Evolutionary conservation across 1,284 basidiomycete species (phyloP).

Genomic region (Cutaneotrichosporon sp.): DNA sequence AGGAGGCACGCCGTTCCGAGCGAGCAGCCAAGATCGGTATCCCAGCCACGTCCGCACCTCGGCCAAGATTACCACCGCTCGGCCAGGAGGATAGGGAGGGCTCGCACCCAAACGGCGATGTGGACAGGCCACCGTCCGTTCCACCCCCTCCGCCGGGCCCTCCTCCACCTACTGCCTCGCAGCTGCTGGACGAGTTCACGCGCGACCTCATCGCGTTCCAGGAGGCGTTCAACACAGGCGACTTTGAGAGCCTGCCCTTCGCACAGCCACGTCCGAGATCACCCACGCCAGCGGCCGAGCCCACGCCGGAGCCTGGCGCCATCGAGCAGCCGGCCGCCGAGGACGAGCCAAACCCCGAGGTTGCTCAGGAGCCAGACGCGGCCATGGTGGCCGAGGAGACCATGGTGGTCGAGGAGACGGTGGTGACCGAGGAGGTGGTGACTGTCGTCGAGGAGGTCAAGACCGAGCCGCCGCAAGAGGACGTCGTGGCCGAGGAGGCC

Average conservation of each 20-base stretch:
- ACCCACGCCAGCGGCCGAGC: constrained; percentile 4
- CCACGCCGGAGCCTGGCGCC: not conserved
- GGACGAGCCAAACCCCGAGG: not conserved
- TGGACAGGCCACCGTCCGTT: constrained; percentile 1
- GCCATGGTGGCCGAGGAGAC: not conserved
- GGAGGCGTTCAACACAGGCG: constrained; percentile 71
- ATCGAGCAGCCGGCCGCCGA: not conserved
- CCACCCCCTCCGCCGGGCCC: constrained; percentile 2
- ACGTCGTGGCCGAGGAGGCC: not conserved
- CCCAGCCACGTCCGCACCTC: constrained; percentile 15
- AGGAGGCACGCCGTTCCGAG: constrained; percentile 69
- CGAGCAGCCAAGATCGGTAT: constrained; percentile 66
- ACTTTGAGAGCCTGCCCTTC: constrained; percentile 24
- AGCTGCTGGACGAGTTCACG: constrained; percentile 84
- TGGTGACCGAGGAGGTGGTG: not conserved
- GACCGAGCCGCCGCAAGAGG: not conserved
- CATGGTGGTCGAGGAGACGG: not conserved
- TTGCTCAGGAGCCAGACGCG: not conserved
- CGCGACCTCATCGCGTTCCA: constrained; percentile 82
- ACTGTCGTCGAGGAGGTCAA: not conserved
- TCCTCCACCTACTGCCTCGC: constrained; percentile 59
- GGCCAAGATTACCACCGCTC: constrained; percentile 16
- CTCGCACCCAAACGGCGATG: constrained; percentile 5
- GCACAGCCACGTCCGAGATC: constrained; percentile 26
- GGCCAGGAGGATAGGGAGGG: constrained; percentile 18